These are phyloP conservation scores for Sanghuangporus weigelae DNA, from an alignment of 1,284 basidiomycete species.

Conservation along the genomic window DNA sequence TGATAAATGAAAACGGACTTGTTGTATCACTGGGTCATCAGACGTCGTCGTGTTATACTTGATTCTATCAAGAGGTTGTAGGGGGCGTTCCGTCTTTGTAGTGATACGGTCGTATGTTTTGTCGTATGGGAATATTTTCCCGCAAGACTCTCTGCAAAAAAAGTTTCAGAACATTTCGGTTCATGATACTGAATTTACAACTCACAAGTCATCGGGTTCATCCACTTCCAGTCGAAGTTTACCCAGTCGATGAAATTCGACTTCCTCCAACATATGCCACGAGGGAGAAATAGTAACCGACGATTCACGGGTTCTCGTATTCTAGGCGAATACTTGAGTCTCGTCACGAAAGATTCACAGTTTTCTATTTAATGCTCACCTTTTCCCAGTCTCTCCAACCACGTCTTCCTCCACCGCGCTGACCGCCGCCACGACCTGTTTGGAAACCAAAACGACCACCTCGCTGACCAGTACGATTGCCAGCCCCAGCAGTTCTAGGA, in stretches of 20 bases:
- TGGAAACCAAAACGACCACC: conserved; percentile 44
- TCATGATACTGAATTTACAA: neutral
- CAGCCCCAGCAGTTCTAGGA: conserved; percentile 40
- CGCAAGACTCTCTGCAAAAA: conserved; percentile 69
- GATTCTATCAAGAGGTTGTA: conserved; percentile 91
- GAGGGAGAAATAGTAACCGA: conserved; percentile 90
- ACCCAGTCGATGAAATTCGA: conserved; percentile 90
- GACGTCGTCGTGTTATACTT: conserved; percentile 98
- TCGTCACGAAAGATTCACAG: neutral
- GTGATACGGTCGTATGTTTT: conserved; percentile 94
- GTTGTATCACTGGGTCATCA: conserved; percentile 93
- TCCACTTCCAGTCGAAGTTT: conserved; percentile 93
- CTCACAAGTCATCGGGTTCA: conserved; percentile 83
- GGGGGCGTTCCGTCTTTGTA: conserved; percentile 86
- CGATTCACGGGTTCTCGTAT: conserved; percentile 86
- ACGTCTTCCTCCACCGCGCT: conserved; percentile 62
- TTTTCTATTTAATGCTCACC: conserved; percentile 36
- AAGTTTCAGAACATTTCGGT: neutral
- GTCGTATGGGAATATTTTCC: conserved; percentile 91
- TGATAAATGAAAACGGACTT: conserved; percentile 40
- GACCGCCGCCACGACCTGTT: conserved; percentile 33
- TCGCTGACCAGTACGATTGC: conserved; percentile 37
- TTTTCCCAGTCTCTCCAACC: conserved; percentile 97
- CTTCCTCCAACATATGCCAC: conserved; percentile 95
- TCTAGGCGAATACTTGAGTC: conserved; percentile 38